These are phyloP conservation scores for Fraxinus ornus DNA, from an alignment of 305 asterid species.

Conservation along the genomic window DNA sequence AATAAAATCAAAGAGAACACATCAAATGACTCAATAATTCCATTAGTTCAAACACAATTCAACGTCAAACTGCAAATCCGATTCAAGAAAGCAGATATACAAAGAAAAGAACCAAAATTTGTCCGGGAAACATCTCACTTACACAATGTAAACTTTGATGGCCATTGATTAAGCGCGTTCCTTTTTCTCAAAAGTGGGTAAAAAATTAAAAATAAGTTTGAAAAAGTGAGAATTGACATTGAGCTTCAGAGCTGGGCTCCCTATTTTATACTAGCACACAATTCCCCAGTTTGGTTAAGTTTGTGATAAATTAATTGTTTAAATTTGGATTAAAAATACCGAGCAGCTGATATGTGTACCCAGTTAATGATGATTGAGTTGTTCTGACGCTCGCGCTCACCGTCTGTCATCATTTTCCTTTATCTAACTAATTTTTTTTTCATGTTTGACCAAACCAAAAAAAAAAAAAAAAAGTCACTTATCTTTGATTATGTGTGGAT, in stretches of 20 bases:
- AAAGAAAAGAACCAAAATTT: neutral
- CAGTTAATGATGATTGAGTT: constrained; percentile 34
- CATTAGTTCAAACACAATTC: neutral
- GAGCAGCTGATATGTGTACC: constrained; percentile 25
- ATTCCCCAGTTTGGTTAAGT: constrained; percentile 18
- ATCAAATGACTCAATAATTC: neutral
- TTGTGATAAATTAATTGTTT: constrained; percentile 4
- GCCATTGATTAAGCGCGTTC: constrained; percentile 37
- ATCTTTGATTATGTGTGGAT: neutral
- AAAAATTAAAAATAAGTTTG: constrained; percentile 4
- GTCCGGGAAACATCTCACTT: constrained; percentile 20
- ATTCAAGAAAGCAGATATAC: constrained; percentile 2
- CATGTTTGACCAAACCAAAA: neutral
- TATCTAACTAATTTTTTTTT: neutral
- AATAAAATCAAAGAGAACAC: neutral
- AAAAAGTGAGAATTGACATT: constrained; percentile 16
- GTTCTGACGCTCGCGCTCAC: constrained; percentile 33
- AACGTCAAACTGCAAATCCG: neutral
- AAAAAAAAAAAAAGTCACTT: neutral
- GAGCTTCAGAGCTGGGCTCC: constrained; percentile 28
- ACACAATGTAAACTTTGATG: constrained; percentile 59
- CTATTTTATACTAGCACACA: constrained; percentile 27
- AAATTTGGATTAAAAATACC: neutral
- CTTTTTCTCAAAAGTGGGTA: constrained; percentile 14
- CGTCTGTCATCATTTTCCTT: constrained; percentile 24